A percentile compares a stretch with the other conserved stretches of the same genome.
These are phyloP conservation scores for Vanrija sp. DNA, from an alignment of 1,284 basidiomycete genomes.

Conservation along the genomic window DNA sequence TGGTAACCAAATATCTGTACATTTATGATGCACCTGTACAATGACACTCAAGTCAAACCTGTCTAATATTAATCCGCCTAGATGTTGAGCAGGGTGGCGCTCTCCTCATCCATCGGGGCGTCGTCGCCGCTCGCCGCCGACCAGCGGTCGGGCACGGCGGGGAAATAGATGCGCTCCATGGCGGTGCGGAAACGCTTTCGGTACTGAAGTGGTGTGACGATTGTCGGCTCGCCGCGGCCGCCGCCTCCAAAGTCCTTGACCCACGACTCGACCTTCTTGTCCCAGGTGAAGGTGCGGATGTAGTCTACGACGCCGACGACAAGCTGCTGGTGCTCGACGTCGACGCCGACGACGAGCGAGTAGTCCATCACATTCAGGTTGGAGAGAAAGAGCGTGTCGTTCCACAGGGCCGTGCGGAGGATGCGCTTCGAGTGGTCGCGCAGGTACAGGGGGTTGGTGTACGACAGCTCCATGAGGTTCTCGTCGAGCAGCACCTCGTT, in stretches of 20 bases:
- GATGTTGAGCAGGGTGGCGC: conserved; percentile 2
- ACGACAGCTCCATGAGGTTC: conserved; percentile 47
- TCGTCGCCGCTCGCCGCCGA: conserved; percentile 2
- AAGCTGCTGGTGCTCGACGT: conserved; percentile 72
- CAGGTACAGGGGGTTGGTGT: conserved; percentile 75
- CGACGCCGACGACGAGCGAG: conserved; percentile 90
- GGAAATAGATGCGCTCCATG: conserved; percentile 81
- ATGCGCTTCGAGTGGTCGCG: conserved; percentile 94
- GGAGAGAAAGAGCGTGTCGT: conserved; percentile 83
- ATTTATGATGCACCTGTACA: no score
- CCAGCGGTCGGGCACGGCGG: conserved; percentile 48
- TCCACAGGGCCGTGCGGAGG: conserved; percentile 81
- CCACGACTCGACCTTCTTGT: conserved; percentile 96
- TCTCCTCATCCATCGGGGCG: conserved; percentile 3
- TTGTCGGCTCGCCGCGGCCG: conserved; percentile 81
- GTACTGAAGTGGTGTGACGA: conserved; percentile 63
- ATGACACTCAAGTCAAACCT: background rate
- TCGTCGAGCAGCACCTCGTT: conserved; percentile 75
- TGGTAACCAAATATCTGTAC: no score
- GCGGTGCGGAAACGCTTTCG: conserved; percentile 81
- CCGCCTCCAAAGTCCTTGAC: conserved; percentile 85
- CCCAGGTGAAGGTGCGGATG: conserved; percentile 56
- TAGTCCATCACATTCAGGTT: conserved; percentile 99
- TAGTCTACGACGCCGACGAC: conserved; percentile 89
- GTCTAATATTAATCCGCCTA: background rate